Conservation (phyloP, 495 filamentous ascomycete species). For the Chaetomium tenue region DNA sequence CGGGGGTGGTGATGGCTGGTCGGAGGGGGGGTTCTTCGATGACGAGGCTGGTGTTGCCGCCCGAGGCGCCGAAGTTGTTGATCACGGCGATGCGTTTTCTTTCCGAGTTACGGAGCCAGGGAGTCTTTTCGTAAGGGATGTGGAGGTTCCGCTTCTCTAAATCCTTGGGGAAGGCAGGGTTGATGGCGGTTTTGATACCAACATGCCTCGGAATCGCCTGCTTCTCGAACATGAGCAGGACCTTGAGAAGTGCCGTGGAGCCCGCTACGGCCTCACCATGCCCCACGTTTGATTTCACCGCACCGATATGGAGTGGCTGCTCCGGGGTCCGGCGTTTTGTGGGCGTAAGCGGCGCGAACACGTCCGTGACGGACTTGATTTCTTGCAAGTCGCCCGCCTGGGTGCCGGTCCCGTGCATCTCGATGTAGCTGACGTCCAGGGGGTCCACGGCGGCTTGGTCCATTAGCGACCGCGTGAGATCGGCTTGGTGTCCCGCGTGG, state of each 20-base stretch:
- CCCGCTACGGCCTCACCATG: slow-evolving; percentile 89
- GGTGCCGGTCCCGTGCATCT: slow-evolving; percentile 87
- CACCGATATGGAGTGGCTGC: slow-evolving; percentile 76
- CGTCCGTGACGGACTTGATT: slow-evolving; percentile 71
- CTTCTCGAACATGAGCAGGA: slow-evolving; percentile 82
- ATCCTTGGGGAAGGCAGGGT: slow-evolving; percentile 74
- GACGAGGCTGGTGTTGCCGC: slow-evolving; percentile 62
- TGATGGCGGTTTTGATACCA: slow-evolving; percentile 78
- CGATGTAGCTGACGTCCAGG: slow-evolving; percentile 73
- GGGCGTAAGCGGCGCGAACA: slow-evolving; percentile 66
- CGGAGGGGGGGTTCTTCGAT: slow-evolving; percentile 56
- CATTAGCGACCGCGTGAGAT: slow-evolving; percentile 65
- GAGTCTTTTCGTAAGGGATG: slow-evolving; percentile 55
- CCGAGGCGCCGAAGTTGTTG: slow-evolving; percentile 69
- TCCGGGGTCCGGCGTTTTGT: slow-evolving; percentile 56
- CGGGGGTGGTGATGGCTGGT: slow-evolving; percentile 24
- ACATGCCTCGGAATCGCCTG: slow-evolving; percentile 80
- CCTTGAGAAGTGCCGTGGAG: slow-evolving; percentile 76
- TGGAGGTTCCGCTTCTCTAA: slow-evolving; percentile 72
- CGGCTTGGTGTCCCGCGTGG: slow-evolving; percentile 66
- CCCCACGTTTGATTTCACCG: slow-evolving; percentile 85
- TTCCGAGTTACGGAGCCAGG: slow-evolving; percentile 53
- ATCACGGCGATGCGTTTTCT: slow-evolving; percentile 52
- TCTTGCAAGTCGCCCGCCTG: slow-evolving; percentile 78
- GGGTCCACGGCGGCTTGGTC: slow-evolving; percentile 68